Conservation (phyloP, 805 yeast genomes). For the Monosporozyma aerobia region DNA sequence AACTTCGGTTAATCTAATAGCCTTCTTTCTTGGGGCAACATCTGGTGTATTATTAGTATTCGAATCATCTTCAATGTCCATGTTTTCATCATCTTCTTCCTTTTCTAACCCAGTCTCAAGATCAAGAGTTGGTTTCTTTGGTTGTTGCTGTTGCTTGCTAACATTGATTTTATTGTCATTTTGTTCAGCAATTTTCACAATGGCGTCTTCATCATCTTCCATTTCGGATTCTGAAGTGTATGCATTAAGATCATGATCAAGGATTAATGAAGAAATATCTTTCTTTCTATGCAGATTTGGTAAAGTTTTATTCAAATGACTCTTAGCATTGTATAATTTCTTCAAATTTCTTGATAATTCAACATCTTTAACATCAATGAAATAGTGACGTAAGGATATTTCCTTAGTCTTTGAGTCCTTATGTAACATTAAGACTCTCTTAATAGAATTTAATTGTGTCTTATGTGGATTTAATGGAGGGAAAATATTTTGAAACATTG, state of each 20-base stretch:
- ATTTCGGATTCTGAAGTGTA: constrained; percentile 88
- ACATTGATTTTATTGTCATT: constrained; percentile 18
- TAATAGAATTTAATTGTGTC: constrained; percentile 64
- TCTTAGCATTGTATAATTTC: constrained; percentile 55
- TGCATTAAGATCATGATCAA: constrained; percentile 70
- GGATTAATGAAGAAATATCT: constrained; percentile 75
- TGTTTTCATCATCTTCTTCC: constrained; percentile 16
- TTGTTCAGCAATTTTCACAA: constrained; percentile 47
- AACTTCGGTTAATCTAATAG: constrained; percentile 83
- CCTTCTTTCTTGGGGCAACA: constrained; percentile 46
- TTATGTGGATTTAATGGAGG: constrained; percentile 87
- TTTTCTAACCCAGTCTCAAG: constrained; percentile 14
- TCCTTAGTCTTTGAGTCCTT: constrained; percentile 60
- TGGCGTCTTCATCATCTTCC: constrained; percentile 91
- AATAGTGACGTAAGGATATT: constrained; percentile 82
- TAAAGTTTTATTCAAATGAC: constrained; percentile 48
- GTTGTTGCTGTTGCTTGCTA: constrained; percentile 6
- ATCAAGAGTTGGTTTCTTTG: constrained; percentile 15
- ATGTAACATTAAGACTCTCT: constrained; percentile 76
- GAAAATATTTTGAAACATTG: constrained; percentile 90
- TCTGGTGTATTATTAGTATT: constrained; percentile 8
- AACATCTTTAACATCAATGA: constrained; percentile 76
- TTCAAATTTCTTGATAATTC: constrained; percentile 68
- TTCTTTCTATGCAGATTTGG: constrained; percentile 60
- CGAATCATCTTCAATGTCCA: neutral